Evolutionary conservation across 2,329 filamentous ascomycete species (phyloP).

Genomic region (Fusarium subglutinans): DNA sequence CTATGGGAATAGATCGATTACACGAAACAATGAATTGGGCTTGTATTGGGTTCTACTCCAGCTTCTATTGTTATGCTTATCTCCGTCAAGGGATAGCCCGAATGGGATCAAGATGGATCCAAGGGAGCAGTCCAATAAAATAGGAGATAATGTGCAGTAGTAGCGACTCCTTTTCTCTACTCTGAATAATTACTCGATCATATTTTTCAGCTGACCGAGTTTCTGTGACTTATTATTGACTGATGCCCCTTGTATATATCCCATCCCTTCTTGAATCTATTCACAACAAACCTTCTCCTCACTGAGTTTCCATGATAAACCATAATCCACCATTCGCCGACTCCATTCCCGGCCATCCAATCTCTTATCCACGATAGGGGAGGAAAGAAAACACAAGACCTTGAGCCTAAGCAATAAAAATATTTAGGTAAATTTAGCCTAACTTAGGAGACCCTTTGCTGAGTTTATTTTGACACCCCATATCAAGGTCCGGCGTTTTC

Average conservation of each 20-base stretch:
- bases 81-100: neutral
- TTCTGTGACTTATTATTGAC: neutral
- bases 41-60: neutral
- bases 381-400: too few relatives aligned
- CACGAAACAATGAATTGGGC: neutral
- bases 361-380: neutral
- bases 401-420: too few relatives aligned
- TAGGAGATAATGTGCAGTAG: neutral
- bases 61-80: neutral
- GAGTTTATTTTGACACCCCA: too few relatives aligned
- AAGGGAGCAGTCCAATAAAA: slow-evolving; percentile 2
- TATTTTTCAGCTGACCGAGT: neutral
- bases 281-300: neutral
- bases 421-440: too few relatives aligned
- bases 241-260: neutral
- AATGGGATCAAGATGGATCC: neutral
- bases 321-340: neutral
- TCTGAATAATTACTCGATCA: neutral
- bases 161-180: neutral
- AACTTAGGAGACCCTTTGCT: too few relatives aligned
- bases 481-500: too few relatives aligned
- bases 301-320: neutral
- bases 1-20: neutral
- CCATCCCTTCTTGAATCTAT: neutral
- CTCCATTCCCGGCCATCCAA: neutral